phyloP scores from a whole-genome alignment of 306 rosid species.

The Potentilla sterilis region DNA sequence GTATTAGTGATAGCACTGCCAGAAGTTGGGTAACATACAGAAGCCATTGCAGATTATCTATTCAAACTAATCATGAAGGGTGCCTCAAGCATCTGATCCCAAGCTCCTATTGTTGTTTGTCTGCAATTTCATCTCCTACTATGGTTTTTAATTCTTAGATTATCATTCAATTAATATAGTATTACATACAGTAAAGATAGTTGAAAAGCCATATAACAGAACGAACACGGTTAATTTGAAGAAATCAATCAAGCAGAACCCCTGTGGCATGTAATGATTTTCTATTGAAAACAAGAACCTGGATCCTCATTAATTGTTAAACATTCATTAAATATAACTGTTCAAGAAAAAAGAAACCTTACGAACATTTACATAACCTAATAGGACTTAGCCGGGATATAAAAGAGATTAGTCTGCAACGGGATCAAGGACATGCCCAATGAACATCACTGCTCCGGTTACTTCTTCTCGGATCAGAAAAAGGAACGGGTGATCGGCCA shows the following conservation, averaged over 20 bases:
- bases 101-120: no score
- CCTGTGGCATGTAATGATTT: neutral
- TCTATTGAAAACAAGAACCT: neutral
- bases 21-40: no score
- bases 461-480: constrained; percentile 56
- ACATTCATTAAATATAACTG: no score
- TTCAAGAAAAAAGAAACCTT: neutral
- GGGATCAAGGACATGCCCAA: constrained; percentile 70
- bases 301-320: neutral
- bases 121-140: no score
- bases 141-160: no score
- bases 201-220: neutral
- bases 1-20: no score
- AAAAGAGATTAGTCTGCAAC: neutral
- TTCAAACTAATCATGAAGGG: no score
- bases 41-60: no score
- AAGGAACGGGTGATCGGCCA: constrained; percentile 73
- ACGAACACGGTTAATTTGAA: neutral
- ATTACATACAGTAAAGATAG: neutral
- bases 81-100: no score
- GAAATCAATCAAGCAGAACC: neutral
- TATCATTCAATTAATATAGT: no score
- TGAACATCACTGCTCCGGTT: constrained; percentile 55
- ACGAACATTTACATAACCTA: neutral
- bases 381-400: neutral